Evolutionary conservation across 306 rosid species (phyloP), one percentile per base, ranked within the genome.

Genomic region (Ammopiptanthus mongolicus): DNA sequence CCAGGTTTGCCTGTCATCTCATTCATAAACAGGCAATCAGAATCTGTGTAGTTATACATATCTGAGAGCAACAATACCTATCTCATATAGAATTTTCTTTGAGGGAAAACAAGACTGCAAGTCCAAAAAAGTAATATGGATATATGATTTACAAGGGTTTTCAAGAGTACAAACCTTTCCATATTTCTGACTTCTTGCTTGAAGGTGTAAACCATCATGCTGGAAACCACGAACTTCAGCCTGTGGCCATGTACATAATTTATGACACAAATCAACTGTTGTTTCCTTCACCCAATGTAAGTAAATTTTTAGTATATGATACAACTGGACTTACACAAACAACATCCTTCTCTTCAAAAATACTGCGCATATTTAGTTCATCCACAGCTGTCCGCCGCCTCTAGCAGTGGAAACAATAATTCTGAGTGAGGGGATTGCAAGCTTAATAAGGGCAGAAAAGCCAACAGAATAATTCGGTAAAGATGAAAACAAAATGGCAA

Each of bases 191-290:
- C 98, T 95, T 86, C 98, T 84, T 76, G 98, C 97, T 84, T 95
- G 98, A 77, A 95, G 95, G 78, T 94, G 97, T 74, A 94, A 81
- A 48, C 99, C 97, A 74, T 95, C 97, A 51, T 86, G 82, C 79
- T 91, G 97, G 60, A 85, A 82, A 67, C 97, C 96, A 36, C 98
- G 97, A 76, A 95, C 91, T 81, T 95, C 98, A 6, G 97, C 97
- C 98, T 91, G 82, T 21, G 41, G 55, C 51, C 47, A 58, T 8
- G 55, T 3, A 61, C 62, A 74, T 22, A 51, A 47, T 60, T 61
- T 17, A 52, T 36, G 17, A 75, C 18, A 59, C 46, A 15, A 57
- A 61, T 50, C 33, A 74, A 39, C 51, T 3, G 7, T 2, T 52
- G 36, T 41, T 69, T 75, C 53, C 59, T 19, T 81, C 61, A 39